Evolutionary conservation across 441 rosid species (phyloP).

Genomic region (Manihot esculenta): DNA sequence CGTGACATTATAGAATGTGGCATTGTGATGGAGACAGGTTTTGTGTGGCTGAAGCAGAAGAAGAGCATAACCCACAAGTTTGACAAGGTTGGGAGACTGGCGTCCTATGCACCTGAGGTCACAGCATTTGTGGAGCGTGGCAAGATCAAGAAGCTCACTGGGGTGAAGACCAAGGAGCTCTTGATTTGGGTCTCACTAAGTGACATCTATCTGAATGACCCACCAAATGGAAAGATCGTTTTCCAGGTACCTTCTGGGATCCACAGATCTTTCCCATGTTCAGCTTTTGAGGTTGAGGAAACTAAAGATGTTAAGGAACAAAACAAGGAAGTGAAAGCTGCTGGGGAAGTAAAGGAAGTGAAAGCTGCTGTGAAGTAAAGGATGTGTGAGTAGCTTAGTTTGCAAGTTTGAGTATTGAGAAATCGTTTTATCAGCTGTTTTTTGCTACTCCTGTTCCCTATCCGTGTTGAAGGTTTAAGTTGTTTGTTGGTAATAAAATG

Average conservation of each 20-base stretch:
- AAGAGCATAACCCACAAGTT: slow-evolving; percentile 78
- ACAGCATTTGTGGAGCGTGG: slow-evolving; percentile 57
- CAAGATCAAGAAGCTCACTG: slow-evolving; percentile 89
- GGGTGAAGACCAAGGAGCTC: slow-evolving; percentile 91
- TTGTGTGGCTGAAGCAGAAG: slow-evolving; percentile 95
- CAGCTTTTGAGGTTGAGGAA: slow-evolving; percentile 45
- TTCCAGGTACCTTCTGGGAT: slow-evolving; percentile 64
- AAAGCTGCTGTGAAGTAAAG: slow-evolving; percentile 35
- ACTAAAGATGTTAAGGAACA: slow-evolving; percentile 23
- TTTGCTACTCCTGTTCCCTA: not conserved
- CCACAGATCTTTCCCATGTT: slow-evolving; percentile 49
- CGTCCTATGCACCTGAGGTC: slow-evolving; percentile 63
- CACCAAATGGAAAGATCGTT: slow-evolving; percentile 50
- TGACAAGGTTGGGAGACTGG: slow-evolving; percentile 61
- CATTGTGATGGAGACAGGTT: slow-evolving; percentile 70
- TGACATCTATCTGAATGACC: slow-evolving; percentile 63
- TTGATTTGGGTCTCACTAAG: slow-evolving; percentile 67
- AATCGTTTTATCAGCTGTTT: not conserved
- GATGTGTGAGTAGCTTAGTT: slow-evolving; percentile 23
- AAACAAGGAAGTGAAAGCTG: slow-evolving; percentile 22
- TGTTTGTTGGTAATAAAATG: slow-evolving; percentile 20
- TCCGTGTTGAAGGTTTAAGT: not conserved
- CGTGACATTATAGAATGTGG: slow-evolving; percentile 83
- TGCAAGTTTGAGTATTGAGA: too few species aligned
- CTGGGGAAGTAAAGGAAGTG: slow-evolving; percentile 38